Evolutionary conservation across 805 yeast species (phyloP), one percentile per base, ranked within the genome.

Genomic region (Metschnikowia noctiluminum): DNA sequence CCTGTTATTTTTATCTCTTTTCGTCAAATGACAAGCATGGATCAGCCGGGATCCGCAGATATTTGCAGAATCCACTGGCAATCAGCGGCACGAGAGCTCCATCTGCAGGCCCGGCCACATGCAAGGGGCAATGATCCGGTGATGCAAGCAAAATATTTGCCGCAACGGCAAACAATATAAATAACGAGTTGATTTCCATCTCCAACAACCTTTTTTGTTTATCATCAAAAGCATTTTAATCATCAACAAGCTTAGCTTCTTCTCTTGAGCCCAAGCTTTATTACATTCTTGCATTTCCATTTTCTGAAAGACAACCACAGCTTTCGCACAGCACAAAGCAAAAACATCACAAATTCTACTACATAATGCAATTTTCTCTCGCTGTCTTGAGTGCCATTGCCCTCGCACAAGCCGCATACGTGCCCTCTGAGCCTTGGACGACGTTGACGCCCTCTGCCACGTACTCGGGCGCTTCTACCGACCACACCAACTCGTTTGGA

Each of bases 361-460:
- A 3, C 14, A 46, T 32, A 38, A 56, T 56, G 60, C 52, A 53
- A 46, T 42, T 53, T 32, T 47, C 53, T 21, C 45, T 53, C 45
- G 53, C 59, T 27, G 36, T 48, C 27, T 47, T 51, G 34, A 69
- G 80, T 55, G 62, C 80, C 38, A 74, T 77, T 46, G 64, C 80
- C n/a, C 51, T 73, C 14, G 73, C 83, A 32, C 45, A 75, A 44
- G 85, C 86, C 44, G 88, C 88, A 50, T 78, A 78, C 57, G 79
- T 81, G 56, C 87, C 86, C 53, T 66, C 82, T 46, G 84, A 80
- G 51, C 82, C 85, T 59, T 85, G 87, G 87, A 67, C 85, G 46
- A 82, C 89, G 47, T 75, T 86, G 66, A 84, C 90, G 35, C 91
- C 94, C 57, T 79, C 78, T 42, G 65, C 80, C 8, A 61, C 76